Base-by-base conservation (phyloP, 1,284 basidiomycete species). In the Ganoderma lingzhi region DNA sequence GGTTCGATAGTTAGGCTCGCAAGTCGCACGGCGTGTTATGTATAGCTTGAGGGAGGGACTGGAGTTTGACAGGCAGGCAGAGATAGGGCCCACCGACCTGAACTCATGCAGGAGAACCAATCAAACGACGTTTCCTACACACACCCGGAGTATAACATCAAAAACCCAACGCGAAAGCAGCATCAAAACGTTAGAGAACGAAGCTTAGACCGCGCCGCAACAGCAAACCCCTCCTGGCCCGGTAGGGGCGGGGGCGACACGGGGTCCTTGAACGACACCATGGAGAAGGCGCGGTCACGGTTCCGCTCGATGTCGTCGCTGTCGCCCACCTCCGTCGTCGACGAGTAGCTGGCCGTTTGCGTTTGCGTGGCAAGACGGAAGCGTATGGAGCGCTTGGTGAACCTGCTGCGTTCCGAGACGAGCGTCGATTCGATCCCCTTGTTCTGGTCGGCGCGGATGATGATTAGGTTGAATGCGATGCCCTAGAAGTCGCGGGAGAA, bases 391-490 rank as follows among this genome's bases (percentile, higher is more conserved):
- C 53, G 53, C 2, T 56, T 32, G 30, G 3, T 4, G 30, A 10
- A 28, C 30, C 30, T 35, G 30, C 53, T 32, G 30, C 53, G 30
- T 8, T 8, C 53, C 14, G 53, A 48, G 55, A 56, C 12, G 5
- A 51, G 15, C 48, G 42, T 59, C 45, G 28, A 48, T 2, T 48
- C 56, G 4, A 23, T 41, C 6, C 56, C 28, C 6, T 8, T 37
- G 39, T 56, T 10, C 15, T 66, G 48, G 56, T 66, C 64, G 23
- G 45, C 41, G 4, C 58, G 66, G 55, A 67, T 44, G 30, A 67
- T 63, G 51, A 67, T 61, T 17, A 67, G 41, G 51, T 56, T 63
- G 53, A 67, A 63, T 23, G 62, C 23, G 42, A 67, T 63, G 14
- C 55, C 41, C 61, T 62, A 44, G 2, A 19, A 17, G 30, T 12